These are phyloP conservation scores for Carex sylvatica DNA, from an alignment of 202 grass and related monocot species.

Conservation along the genomic window DNA sequence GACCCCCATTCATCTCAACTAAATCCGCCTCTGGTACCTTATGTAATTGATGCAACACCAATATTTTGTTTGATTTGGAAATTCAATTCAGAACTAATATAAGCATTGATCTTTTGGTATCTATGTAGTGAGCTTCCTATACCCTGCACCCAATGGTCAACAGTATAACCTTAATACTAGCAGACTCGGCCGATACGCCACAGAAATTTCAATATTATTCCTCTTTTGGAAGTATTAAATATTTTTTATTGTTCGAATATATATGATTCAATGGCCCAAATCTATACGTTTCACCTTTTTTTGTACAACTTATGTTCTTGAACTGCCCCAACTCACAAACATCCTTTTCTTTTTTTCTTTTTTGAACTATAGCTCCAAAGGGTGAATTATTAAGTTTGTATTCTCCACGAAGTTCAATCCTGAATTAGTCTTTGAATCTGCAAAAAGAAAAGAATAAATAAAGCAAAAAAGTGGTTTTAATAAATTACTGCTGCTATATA, in stretches of 20 bases:
- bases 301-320: not conserved
- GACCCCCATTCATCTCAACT: no score
- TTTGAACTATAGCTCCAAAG: not conserved
- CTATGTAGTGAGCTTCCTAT: not conserved
- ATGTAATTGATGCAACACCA: not conserved
- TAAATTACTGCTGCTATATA: not conserved
- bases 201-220: not conserved
- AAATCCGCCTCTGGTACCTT: not conserved
- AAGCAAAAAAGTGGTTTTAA: not conserved
- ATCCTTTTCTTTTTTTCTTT: not conserved
- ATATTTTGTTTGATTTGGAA: slow-evolving; percentile 1
- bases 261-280: not conserved
- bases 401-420: not conserved
- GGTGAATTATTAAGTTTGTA: not conserved
- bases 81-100: not conserved
- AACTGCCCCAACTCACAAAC: not conserved
- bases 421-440: not conserved
- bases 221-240: not conserved
- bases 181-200: not conserved
- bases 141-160: not conserved
- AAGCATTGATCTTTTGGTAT: not conserved
- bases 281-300: not conserved
- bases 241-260: not conserved
- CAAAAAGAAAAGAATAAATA: not conserved
- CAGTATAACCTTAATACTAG: not conserved